Evolutionary conservation across 1,284 basidiomycete species (phyloP), one percentile per base, ranked within the genome.

Genomic region (Tilletia setariae): DNA sequence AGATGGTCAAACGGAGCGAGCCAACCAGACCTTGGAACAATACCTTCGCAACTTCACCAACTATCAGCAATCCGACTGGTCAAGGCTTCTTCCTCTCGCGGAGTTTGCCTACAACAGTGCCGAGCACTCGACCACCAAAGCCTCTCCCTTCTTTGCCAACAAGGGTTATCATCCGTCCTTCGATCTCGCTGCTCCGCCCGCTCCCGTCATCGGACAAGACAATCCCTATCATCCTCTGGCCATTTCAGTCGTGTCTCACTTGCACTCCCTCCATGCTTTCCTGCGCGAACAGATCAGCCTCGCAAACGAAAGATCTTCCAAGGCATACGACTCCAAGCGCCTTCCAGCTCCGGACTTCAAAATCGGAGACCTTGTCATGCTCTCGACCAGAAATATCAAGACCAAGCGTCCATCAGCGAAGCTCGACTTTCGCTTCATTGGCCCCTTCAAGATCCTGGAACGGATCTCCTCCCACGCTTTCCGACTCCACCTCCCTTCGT

Each of bases 31-130:
- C n/a, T n/a, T n/a, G n/a, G n/a, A n/a, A n/a, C n/a, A n/a, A n/a
- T n/a, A n/a, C n/a, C n/a, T n/a, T n/a, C n/a, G n/a, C n/a, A n/a
- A n/a, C n/a, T n/a, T n/a, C n/a, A n/a, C n/a, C n/a, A n/a, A n/a
- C n/a, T n/a, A n/a, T 32, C 28, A 63, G 15, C 75, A 75, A 30
- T 51, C 63, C 43, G 42, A 69, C 21, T 76, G 74, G 74, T 23
- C 40, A 7, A 30, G 61, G 13, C 30, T 66, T 35, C 65, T 66
- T 3, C 65, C 65, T 21, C 23, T 59, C n/a, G 65, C 59, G 11
- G 65, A 66, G 46, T 66, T 66, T 42, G 65, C 65, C 3, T 66
- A 66, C 65, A 66, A 66, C 59, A 56, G 28, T 21, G 56, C 65
- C 3, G 35, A 28, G 15, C 65, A 66, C 65, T n/a, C 65, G n/a